A percentile compares a stretch with the other conserved stretches of the same genome.
Evolutionary conservation across 345 rosid genomes (phyloP).

Genomic region (Citrus australasica): DNA sequence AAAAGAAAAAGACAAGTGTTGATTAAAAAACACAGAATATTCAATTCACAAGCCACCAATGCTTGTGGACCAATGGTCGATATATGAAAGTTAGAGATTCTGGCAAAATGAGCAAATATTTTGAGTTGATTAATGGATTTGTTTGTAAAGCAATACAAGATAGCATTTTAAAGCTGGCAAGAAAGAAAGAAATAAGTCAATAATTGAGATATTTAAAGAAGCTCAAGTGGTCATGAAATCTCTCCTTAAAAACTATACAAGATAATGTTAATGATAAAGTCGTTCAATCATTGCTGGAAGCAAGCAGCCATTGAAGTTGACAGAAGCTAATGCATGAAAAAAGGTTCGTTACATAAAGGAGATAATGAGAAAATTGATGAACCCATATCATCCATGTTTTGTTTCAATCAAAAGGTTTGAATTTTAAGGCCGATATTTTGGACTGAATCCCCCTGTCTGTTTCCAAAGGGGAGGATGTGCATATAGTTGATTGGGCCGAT

Average conservation of each 20-base stretch:
- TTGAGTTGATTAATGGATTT: too few species aligned
- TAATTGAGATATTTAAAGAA: conserved; percentile 8
- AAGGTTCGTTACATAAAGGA: background rate
- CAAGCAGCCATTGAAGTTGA: background rate
- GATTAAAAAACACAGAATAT: background rate
- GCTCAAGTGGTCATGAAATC: background rate
- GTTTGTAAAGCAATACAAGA: too few species aligned
- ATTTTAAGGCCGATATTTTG: conserved; percentile 6
- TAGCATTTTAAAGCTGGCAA: background rate
- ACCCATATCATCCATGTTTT: background rate
- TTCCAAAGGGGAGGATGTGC: background rate
- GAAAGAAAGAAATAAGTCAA: background rate
- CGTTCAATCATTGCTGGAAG: conserved; percentile 7
- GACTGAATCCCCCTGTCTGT: conserved; percentile 8
- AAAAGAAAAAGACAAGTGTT: background rate
- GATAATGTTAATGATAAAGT: conserved; percentile 10
- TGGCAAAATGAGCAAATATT: too few species aligned
- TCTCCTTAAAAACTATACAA: background rate
- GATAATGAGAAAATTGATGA: too few species aligned
- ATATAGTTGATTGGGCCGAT: background rate
- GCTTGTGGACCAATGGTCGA: too few species aligned
- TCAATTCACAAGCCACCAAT: too few species aligned
- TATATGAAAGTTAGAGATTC: too few species aligned
- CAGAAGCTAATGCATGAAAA: background rate
- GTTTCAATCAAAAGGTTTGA: background rate